phyloP scores from a whole-genome alignment of 208 protist genomes.

The Trypanosoma platydactyli region DNA sequence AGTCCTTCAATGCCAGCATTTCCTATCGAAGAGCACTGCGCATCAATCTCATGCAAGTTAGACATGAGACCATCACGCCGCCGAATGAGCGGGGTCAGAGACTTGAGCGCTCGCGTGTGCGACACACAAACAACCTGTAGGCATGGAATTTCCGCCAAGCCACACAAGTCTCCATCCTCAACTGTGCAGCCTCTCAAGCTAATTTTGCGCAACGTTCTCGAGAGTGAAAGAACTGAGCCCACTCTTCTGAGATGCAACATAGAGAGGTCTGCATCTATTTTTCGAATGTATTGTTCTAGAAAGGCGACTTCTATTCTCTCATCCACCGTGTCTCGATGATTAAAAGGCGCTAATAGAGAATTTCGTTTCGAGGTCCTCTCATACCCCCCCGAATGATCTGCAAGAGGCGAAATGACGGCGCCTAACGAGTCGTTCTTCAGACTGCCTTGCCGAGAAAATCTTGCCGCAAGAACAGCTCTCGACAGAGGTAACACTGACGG shows the following conservation, averaged over 20 bases:
- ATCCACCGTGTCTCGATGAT: background rate
- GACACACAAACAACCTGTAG: conserved; percentile 25
- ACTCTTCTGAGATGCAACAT: conserved; percentile 54
- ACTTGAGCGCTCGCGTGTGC: conserved; percentile 17
- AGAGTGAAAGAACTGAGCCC: conserved; percentile 36
- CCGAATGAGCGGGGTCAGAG: conserved; percentile 10
- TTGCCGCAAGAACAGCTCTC: too few species aligned
- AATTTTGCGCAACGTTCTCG: conserved; percentile 25
- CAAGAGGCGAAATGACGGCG: too few species aligned
- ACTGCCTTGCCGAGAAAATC: too few species aligned
- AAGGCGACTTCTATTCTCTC: conserved; percentile 23
- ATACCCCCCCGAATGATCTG: too few species aligned
- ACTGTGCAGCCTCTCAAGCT: conserved; percentile 21
- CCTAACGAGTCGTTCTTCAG: too few species aligned
- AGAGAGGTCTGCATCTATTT: conserved; percentile 54
- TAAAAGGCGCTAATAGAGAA: too few species aligned
- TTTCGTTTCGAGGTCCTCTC: too few species aligned
- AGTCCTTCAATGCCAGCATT: conserved; percentile 22
- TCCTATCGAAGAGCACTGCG: conserved; percentile 39
- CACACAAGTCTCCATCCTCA: conserved; percentile 12
- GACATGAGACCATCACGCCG: conserved; percentile 20
- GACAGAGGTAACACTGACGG: background rate
- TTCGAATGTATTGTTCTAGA: conserved; percentile 39
- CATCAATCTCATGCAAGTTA: conserved; percentile 59
- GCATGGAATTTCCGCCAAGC: conserved; percentile 17